phyloP scores from a whole-genome alignment of 2,329 filamentous ascomycete genomes.

The Colletotrichum sp. region DNA sequence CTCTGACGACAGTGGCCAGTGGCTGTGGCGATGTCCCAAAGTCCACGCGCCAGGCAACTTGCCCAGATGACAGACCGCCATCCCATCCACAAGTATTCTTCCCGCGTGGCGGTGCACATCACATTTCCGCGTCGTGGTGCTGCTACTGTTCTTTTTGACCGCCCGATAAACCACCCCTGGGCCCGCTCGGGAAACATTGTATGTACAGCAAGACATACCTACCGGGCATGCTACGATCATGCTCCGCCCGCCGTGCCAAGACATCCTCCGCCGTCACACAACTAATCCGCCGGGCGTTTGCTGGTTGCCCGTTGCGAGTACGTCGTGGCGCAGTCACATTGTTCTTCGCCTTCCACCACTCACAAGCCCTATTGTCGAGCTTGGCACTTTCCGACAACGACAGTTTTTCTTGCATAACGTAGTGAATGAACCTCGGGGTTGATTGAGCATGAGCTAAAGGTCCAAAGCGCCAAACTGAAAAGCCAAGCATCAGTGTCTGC shows the following conservation, averaged over 20 bases:
- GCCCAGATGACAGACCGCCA: not conserved
- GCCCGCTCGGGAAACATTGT: not conserved
- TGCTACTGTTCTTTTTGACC: not conserved
- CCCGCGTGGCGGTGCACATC: constrained; percentile 1
- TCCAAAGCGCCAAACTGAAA: not conserved
- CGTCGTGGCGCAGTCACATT: constrained; percentile 8
- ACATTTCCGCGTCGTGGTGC: not conserved
- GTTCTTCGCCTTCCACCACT: not conserved
- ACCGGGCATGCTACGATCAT: not conserved
- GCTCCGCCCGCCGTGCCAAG: constrained; percentile 6
- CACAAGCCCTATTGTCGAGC: not conserved
- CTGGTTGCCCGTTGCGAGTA: not conserved
- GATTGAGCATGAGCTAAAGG: not conserved
- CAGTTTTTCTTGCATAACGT: no score
- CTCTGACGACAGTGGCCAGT: not conserved
- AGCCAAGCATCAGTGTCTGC: not conserved
- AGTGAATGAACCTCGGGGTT: not conserved
- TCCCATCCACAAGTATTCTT: not conserved
- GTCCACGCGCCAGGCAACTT: not conserved
- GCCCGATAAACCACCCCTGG: not conserved
- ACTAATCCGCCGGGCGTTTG: not conserved
- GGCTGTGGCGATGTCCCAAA: not conserved
- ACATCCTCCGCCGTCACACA: not conserved
- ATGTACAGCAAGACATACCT: not conserved
- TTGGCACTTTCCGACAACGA: not conserved